A percentile compares a stretch with the other conserved stretches of the same genome.
These are phyloP conservation scores for Claviceps digitariae DNA, from an alignment of 2,329 filamentous ascomycete genomes.

Conservation along the genomic window DNA sequence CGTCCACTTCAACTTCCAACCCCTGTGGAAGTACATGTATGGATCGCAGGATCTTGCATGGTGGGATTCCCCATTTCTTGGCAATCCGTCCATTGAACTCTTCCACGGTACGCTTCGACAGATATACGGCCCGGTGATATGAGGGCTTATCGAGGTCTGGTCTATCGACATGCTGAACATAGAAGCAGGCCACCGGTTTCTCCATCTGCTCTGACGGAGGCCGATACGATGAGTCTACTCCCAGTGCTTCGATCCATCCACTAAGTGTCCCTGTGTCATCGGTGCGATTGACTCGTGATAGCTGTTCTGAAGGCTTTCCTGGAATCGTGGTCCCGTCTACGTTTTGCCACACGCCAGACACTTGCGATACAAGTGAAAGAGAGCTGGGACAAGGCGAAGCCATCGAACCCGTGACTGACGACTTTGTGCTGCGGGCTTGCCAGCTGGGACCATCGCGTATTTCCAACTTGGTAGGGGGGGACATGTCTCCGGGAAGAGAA, in stretches of 20 bases:
- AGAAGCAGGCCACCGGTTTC: conserved; percentile 79
- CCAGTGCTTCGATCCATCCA: conserved; percentile 82
- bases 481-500: conserved; percentile 52
- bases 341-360: conserved; percentile 41
- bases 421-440: conserved; percentile 38
- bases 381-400: conserved; percentile 56
- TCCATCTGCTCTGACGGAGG: conserved; percentile 59
- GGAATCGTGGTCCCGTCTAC: conserved; percentile 35
- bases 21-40: conserved; percentile 62
- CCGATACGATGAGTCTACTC: conserved; percentile 75
- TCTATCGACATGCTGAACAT: conserved; percentile 48
- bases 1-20: conserved; percentile 74
- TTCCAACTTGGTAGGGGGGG: conserved; percentile 43
- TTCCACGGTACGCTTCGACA: conserved; percentile 59
- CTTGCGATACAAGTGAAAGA: conserved; percentile 45
- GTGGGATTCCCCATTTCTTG: conserved; percentile 68
- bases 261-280: conserved; percentile 53
- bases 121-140: conserved; percentile 75
- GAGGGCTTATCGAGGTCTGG: conserved; percentile 38
- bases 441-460: conserved; percentile 33
- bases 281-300: conserved; percentile 36
- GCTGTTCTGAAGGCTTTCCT: conserved; percentile 37
- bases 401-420: conserved; percentile 47
- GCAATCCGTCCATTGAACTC: conserved; percentile 64
- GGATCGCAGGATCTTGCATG: conserved; percentile 54